These are phyloP conservation scores for Remersonia thermophila DNA, from an alignment of 2,329 filamentous ascomycete species.

Conservation along the genomic window DNA sequence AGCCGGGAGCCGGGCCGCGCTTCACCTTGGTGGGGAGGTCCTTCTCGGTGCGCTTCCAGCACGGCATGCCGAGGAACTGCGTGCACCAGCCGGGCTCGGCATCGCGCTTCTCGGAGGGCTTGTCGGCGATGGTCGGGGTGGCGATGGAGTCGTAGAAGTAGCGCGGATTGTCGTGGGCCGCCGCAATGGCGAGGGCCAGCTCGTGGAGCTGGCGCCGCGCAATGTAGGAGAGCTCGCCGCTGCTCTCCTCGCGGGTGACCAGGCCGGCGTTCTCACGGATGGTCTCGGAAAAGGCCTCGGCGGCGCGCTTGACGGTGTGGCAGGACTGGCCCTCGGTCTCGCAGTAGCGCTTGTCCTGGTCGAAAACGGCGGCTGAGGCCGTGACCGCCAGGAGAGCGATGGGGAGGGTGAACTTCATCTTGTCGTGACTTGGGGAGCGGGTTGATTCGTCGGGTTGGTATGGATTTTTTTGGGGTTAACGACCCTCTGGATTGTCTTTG, in stretches of 20 bases:
- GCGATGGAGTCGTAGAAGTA: conserved; percentile 20
- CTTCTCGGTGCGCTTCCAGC: conserved; percentile 19
- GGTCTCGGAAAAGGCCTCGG: conserved; percentile 22
- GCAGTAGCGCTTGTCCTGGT: conserved; percentile 18
- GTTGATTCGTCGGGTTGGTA: background rate
- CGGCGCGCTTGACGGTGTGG: conserved; percentile 27
- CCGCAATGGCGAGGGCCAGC: conserved; percentile 26
- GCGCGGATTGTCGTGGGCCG: conserved; percentile 19
- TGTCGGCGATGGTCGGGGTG: conserved; percentile 13
- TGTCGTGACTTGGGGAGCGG: background rate
- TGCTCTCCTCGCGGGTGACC: conserved; percentile 23
- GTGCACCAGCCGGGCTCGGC: conserved; percentile 22
- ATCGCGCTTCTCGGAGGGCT: conserved; percentile 6
- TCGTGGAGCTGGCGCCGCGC: conserved; percentile 28
- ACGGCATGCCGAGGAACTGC: conserved; percentile 26
- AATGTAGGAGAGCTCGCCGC: conserved; percentile 24
- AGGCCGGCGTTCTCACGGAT: conserved; percentile 16
- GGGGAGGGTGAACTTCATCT: conserved; percentile 21
- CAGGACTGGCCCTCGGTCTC: conserved; percentile 12
- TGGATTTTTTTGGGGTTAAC: background rate
- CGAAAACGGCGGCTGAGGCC: conserved; percentile 17
- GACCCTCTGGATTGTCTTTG: conserved; percentile 3
- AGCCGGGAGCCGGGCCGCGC: conserved; percentile 19
- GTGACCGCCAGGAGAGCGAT: conserved; percentile 17
- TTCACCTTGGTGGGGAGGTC: conserved; percentile 15